Conservation (phyloP, 1,139 yeast species). For the Suhomyces terraborum region DNA sequence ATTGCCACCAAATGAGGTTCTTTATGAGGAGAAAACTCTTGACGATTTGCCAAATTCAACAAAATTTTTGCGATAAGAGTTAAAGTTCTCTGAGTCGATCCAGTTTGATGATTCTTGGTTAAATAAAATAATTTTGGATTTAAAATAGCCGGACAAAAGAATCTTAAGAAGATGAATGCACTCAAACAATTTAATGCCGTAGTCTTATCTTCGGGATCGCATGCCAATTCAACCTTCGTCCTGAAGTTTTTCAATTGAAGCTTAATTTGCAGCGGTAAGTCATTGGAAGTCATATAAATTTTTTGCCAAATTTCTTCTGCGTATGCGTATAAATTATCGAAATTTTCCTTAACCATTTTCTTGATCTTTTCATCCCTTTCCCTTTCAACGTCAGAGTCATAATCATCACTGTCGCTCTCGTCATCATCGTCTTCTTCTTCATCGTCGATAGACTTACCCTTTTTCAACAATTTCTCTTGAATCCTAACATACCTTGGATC, state of each 20-base stretch:
- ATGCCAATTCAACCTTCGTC: slow-evolving; percentile 59
- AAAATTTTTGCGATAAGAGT: slow-evolving; percentile 82
- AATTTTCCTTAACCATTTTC: slow-evolving; percentile 50
- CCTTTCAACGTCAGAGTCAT: slow-evolving; percentile 39
- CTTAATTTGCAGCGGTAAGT: slow-evolving; percentile 72
- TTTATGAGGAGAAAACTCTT: slow-evolving; percentile 68
- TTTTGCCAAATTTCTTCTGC: slow-evolving; percentile 70
- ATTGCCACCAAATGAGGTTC: slow-evolving; percentile 77
- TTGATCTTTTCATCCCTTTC: slow-evolving; percentile 29
- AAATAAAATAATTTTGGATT: slow-evolving; percentile 84
- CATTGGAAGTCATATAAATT: slow-evolving; percentile 69
- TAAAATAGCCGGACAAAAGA: slow-evolving; percentile 87
- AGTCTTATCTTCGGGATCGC: slow-evolving; percentile 57
- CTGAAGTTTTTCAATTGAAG: slow-evolving; percentile 59
- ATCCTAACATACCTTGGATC: slow-evolving; percentile 61
- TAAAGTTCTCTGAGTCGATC: slow-evolving; percentile 71
- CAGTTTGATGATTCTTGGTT: slow-evolving; percentile 69
- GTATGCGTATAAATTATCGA: slow-evolving; percentile 53
- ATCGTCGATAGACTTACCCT: slow-evolving; percentile 27
- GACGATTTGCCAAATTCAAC: slow-evolving; percentile 77
- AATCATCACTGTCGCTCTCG: slow-evolving; percentile 29
- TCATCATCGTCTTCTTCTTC: slow-evolving; percentile 27
- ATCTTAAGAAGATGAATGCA: slow-evolving; percentile 81
- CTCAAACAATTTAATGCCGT: slow-evolving; percentile 71
- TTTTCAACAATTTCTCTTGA: slow-evolving; percentile 40